Evolutionary conservation across 1,284 basidiomycete species (phyloP).

Genomic region (Amylostereum areolatum): DNA sequence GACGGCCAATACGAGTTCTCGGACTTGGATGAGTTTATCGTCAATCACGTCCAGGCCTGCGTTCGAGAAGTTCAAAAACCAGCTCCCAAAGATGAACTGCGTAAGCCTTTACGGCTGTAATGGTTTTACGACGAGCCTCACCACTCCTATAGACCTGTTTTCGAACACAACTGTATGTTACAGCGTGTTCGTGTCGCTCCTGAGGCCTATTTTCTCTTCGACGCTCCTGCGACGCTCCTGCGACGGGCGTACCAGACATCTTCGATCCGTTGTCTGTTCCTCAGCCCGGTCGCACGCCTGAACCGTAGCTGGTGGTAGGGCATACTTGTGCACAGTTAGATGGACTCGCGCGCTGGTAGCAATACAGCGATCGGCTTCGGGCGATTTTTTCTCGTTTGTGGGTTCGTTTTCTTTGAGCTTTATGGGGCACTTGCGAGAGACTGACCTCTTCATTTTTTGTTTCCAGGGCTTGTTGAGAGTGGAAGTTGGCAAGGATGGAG

Average conservation of each 20-base stretch:
- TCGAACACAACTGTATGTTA: constrained; percentile 38
- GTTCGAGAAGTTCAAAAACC: constrained; percentile 90
- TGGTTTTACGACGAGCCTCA: constrained; percentile 3
- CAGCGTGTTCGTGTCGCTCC: constrained; percentile 87
- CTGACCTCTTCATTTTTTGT: too few species aligned
- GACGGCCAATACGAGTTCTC: constrained; percentile 82
- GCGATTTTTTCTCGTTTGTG: too few species aligned
- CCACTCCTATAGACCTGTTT: constrained; percentile 60
- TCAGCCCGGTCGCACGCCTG: too few species aligned
- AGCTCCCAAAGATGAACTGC: constrained; percentile 82
- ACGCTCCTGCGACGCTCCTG: too few species aligned
- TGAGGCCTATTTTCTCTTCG: constrained; percentile 85
- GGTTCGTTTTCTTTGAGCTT: too few species aligned
- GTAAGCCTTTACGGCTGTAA: constrained; percentile 43
- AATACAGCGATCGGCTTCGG: too few species aligned
- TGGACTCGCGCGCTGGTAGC: too few species aligned
- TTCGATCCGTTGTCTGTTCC: constrained; percentile 73
- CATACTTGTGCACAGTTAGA: too few species aligned
- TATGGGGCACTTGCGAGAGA: too few species aligned
- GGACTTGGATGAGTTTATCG: constrained; percentile 96
- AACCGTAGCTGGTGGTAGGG: too few species aligned
- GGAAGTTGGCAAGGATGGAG: too few species aligned
- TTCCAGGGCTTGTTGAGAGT: too few species aligned
- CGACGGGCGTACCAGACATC: constrained; percentile 84
- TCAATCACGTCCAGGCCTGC: constrained; percentile 96